These are phyloP conservation scores for Musa troglodytarum DNA, from an alignment of 176 grass and related monocot genomes.

Conservation along the genomic window DNA sequence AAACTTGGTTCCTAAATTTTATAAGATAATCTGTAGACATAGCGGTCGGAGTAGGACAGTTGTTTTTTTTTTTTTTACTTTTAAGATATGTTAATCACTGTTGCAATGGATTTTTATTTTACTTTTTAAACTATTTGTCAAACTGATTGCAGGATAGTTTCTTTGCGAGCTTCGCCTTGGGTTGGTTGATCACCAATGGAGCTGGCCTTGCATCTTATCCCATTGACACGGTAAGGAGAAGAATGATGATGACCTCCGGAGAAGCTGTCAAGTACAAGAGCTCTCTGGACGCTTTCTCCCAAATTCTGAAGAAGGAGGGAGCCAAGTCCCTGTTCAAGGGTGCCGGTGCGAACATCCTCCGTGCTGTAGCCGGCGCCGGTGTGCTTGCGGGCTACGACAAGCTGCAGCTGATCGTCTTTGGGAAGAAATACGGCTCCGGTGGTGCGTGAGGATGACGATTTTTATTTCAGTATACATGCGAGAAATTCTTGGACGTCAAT, in stretches of 20 bases:
- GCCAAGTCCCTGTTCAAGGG: constrained; percentile 17
- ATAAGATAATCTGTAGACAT: too few species aligned
- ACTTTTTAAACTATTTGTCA: too few species aligned
- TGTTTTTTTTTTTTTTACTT: too few species aligned
- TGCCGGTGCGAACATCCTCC: constrained; percentile 20
- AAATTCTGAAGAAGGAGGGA: constrained; percentile 11
- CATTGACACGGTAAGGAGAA: constrained; percentile 18
- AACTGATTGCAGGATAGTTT: too few species aligned
- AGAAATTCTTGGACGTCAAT: background rate
- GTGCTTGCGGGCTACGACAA: constrained; percentile 25
- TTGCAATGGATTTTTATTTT: too few species aligned
- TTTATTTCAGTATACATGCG: too few species aligned
- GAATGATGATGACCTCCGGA: constrained; percentile 25
- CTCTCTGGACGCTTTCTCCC: constrained; percentile 2
- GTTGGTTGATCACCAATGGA: constrained; percentile 21
- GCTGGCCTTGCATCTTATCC: constrained; percentile 19
- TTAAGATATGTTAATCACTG: too few species aligned
- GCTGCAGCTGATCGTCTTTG: constrained; percentile 19
- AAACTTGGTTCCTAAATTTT: too few species aligned
- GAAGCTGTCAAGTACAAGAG: constrained; percentile 24
- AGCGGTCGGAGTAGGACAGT: too few species aligned
- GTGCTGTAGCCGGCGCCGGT: constrained; percentile 14
- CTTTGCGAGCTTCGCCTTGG: background rate
- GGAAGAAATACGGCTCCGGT: too few species aligned
- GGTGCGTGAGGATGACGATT: too few species aligned